Evolutionary conservation across 345 rosid genomes (phyloP).

Genomic region (Populus nigra): DNA sequence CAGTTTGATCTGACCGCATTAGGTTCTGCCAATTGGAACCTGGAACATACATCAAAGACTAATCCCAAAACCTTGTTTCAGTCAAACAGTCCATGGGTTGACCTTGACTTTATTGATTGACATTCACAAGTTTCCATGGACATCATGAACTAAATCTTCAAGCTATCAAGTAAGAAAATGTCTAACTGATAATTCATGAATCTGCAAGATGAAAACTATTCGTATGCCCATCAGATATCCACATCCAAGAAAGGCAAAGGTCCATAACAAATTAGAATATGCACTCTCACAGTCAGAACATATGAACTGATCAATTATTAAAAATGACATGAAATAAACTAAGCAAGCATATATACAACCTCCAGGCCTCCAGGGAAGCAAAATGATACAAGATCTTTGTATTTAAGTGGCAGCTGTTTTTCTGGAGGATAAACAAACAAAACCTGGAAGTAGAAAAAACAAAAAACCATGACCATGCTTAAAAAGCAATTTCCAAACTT

Average conservation of each 20-base stretch:
- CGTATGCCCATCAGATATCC: background rate
- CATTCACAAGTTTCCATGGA: background rate
- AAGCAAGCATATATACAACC: constrained; percentile 41
- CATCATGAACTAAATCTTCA: background rate
- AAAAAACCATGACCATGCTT: constrained; percentile 9
- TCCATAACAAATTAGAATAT: background rate
- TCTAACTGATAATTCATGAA: background rate
- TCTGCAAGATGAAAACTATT: background rate
- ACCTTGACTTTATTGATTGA: too few relatives aligned
- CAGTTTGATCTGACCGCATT: too few relatives aligned
- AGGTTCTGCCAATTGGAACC: too few relatives aligned
- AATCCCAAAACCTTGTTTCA: too few relatives aligned
- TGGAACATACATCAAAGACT: too few relatives aligned
- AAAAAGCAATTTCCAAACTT: background rate
- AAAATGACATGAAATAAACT: background rate
- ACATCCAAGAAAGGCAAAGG: background rate
- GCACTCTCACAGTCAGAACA: background rate
- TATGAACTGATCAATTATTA: background rate
- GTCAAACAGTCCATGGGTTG: too few relatives aligned
- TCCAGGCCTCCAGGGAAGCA: constrained; percentile 95
- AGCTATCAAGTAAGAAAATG: background rate
- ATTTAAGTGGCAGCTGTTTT: constrained; percentile 70
- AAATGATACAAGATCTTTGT: constrained; percentile 86
- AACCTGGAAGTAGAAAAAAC: constrained; percentile 51
- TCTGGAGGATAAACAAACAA: constrained; percentile 89